Base-by-base conservation (phyloP, 2,329 filamentous ascomycete species). In the Chrysosporium queenslandicum region DNA sequence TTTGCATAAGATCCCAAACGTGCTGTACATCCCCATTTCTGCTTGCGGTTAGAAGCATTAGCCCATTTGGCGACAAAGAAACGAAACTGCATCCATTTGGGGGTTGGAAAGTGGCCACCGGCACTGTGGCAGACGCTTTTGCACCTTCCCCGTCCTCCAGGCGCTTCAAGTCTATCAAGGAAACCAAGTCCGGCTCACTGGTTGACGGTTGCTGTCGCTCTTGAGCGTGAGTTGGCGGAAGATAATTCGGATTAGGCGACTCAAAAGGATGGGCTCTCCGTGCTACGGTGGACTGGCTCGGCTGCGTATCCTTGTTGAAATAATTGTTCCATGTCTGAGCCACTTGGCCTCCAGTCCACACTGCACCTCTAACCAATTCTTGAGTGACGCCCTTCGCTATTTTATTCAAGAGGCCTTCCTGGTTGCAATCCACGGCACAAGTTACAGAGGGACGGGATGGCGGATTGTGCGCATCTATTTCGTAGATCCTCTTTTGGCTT, bases 261-360 rank as follows among this genome's bases (percentile, higher is more conserved):
- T 58, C 56, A 5, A 53, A 46, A 12, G 39, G 41, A 27, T 46
- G 54, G 23, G 65, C 63, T 20, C 68, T 67, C 5, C 67, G 65
- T 9, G 45, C 61, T 55, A 18, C 60, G 50, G 36, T 56, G 29
- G 58, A 61, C 37, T 62, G 60, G 12, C 58, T 46, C 27, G 43
- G 47, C 43, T 61, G 55, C 54, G 69, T 63, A 41, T 74, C 70
- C 46, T 70, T 72, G 48, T 72, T 72, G 71, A 73, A 75, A 58
- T 76, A 76, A 53, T 63, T 74, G 53, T 74, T 73, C 73, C 73
- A 75, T 4, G 70, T 71, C 54, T 74, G 72, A 46, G 74, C 58
- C 16, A 73, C 72, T 58, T 75, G 73, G 49, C 73, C 72, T 41
- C 72, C 71, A 61, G 75, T 70, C 71, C 72, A 75, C 56, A 69